Conservation (phyloP, 768 basidiomycete species). For the Cystobasidium onofrii region DNA sequence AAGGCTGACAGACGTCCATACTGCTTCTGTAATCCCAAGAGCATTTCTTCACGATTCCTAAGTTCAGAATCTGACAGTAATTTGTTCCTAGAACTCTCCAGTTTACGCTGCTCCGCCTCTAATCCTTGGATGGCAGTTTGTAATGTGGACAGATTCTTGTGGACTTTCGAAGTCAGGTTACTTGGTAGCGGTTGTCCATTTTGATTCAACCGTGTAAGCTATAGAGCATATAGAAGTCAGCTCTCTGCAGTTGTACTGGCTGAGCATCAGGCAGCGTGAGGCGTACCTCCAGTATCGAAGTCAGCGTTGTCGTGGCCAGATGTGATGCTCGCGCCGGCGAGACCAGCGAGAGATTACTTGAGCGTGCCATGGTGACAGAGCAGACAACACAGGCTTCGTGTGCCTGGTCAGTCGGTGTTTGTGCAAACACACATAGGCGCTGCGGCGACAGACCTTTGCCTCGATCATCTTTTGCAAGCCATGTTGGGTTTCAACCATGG, state of each 20-base stretch:
- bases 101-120: conserved; percentile 13
- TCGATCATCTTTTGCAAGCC: not conserved
- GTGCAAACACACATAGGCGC: not conserved
- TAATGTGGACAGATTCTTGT: conserved; percentile 30
- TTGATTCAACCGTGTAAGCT: conserved; percentile 32
- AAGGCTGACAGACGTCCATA: conserved; percentile 35
- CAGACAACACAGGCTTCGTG: not conserved
- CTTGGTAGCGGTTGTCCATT: conserved; percentile 24
- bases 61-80: conserved; percentile 10
- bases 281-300: conserved; percentile 31
- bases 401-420: no score
- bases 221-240: not conserved
- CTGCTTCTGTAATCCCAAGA: conserved; percentile 37
- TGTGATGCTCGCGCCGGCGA: conserved; percentile 30
- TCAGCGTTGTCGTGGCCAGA: conserved; percentile 34
- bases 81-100: not conserved
- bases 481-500: no score
- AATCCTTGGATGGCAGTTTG: conserved; percentile 30
- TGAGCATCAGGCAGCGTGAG: not conserved
- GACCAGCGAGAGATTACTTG: not conserved
- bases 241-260: not conserved
- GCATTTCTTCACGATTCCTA: conserved; percentile 22
- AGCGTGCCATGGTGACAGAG: not conserved
- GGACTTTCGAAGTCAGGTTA: conserved; percentile 5
- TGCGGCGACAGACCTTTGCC: not conserved